Base-by-base conservation (phyloP, 2,329 filamentous ascomycete species). In the Aspergillus intermedius region DNA sequence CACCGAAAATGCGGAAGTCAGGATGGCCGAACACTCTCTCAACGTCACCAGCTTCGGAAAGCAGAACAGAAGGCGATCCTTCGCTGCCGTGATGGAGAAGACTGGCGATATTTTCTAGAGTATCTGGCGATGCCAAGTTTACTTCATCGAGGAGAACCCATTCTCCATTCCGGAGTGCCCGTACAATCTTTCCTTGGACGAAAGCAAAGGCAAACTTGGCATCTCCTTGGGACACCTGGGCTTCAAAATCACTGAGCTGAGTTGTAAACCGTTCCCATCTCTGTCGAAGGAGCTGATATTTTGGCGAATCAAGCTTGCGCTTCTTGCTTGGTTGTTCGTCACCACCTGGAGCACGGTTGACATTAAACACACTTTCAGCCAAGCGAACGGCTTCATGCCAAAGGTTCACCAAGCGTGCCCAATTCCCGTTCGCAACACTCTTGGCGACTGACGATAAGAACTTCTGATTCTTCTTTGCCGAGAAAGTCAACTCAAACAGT, bases 101-200 rank as follows among this genome's bases (percentile, higher is more conserved):
- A 69, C 95, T 91, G 4, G 89, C 87, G 50, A 99, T 87, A 54
- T 90, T 91, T 68, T 98, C 93, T 3, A 99, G 74, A 0, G 93
- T 97, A 64, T 98, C 94, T 0, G 93, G 85, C 0, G 91, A 91
- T 5, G 93, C 93, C 53, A 99, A 73, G 64, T 98, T 99, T 61
- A 99, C 95, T 68, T 99, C 93, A 64, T 99, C 93, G 22, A 97
- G 78, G 15, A 99, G 77, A 23, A 98, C 87, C 93, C 93, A 99
- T 67, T 96, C 90, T 6, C 93, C 93, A 62, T 96, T 95, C 37
- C 91, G 81, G 21, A 91, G 84, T n/a, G 94, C 93, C 70, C 94
- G 94, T 49, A 98, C 86, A 53, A 99, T 87, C 60, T 94, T 95
- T 53, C 93, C 91, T 68, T 98, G 93, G 0, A 97, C 81, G 63